Base-by-base conservation (phyloP, 169 alveolate species). In the Fabrea salina region DNA sequence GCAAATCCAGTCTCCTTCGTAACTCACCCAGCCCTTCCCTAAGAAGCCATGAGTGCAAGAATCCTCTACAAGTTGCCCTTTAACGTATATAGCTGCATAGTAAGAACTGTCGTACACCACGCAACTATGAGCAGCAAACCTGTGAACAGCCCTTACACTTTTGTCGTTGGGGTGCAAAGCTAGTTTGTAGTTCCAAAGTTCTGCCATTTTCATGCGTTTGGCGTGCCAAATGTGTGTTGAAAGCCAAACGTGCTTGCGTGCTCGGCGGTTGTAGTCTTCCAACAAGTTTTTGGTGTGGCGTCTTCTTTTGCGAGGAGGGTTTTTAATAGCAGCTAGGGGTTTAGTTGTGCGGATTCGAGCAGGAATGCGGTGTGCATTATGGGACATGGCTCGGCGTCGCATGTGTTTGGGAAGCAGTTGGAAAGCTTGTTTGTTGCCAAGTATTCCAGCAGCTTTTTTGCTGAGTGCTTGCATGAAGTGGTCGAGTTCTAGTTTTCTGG, bases 351-450 rank as follows among this genome's bases (percentile, higher is more conserved):
- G 67, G 43, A 94, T 89, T 43, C 93, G 66, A 32, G 88, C 57
- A 5, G 99, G 99, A 4, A 97, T 95, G 51, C 98, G 75, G 74
- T 94, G 95, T 27, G 97, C 95, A 72, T 96, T 97, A 87, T 94
- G 97, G 13, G 99, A 96, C 98, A 96, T 97, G 43, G 98, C 98
- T 49, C 99, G 82, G 67, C 99, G 84, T 67, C 98, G 82, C 85
- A 94, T 79, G 51, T 87, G 96, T 51, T 91, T 88, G 19, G 97
- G 98, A 3, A 97, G 84, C 71, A 89, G 72, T 82, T 97, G 95
- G 78, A 94, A 94, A 37, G 93, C 8, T 47, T 30, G 7, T 51
- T 72, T 72, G 70, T 13, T 72, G 40, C 47, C 25, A 8, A 40
- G 1, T 16, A 13, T 47, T 2, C 78, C 57, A 43, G 59, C 27